Base-by-base conservation (phyloP, 176 grass and related monocot genomes). In the Thalia dealbata region DNA sequence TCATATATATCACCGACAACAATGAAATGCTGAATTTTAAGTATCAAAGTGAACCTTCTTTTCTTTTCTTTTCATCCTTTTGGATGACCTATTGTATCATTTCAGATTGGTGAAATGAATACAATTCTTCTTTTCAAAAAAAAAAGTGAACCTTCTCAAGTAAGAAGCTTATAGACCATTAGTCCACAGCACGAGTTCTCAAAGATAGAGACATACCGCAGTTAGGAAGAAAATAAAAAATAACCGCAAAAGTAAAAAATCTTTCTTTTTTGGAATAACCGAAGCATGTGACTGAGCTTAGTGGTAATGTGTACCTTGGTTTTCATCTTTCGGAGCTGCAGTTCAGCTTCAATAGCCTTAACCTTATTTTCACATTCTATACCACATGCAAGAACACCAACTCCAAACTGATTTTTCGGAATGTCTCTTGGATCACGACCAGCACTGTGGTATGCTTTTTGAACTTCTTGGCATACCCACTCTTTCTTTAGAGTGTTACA, bases 401-500 rank as follows among this genome's bases (percentile, higher is more conserved):
- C 82, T 86, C 89, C 89, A 84, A 82, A 96, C 43, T 92, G 87
- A 56, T 69, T 89, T 85, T 82, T 96, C 9, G 84, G 46, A 66
- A 92, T 45, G 78, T 92, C 86, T 83, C 86, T 96, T 74, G 82
- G 86, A 72, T 96, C 87, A 64, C 78, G 82, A 25, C 84, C 82
- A 65, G 78, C 80, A 25, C 61, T 73, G n/a, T 30, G 68, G 68
- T 92, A 96, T 78, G 84, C 78, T 78, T 92, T 96, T 46, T 84
- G 60, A 29, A 90, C 84, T 82, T 90, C 93, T 90, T 88, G 87
- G 61, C 93, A 96, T 78, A 88, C 22, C 93, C 87, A 90, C 35
- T 96, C 93, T 59, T 78, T 89, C 86, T 92, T 96, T 63, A 96
- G 73, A 58, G 76, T 88, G 81, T 78, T 90, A 75, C 93, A 96